Percentiles rank a stretch among this genome's conserved stretches.
phyloP scores from a whole-genome alignment of 176 grass and related monocot species.

The Typha latifolia region DNA sequence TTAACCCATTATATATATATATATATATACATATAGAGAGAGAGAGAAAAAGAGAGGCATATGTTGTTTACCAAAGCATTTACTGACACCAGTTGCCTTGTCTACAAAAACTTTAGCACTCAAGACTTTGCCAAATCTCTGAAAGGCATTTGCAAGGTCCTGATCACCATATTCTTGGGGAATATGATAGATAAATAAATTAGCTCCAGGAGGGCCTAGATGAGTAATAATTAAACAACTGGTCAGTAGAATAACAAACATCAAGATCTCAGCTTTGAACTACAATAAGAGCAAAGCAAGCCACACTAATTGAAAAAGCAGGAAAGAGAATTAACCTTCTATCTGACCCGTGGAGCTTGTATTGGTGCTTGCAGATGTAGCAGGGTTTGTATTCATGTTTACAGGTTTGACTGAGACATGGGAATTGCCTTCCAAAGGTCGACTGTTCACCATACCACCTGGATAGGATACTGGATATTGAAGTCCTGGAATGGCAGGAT shows the following conservation, averaged over 20 bases:
- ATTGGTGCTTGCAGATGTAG: slow-evolving; percentile 32
- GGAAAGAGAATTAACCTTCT: slow-evolving; percentile 42
- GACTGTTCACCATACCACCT: slow-evolving; percentile 32
- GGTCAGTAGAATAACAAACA: background rate
- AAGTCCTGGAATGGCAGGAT: slow-evolving; percentile 49
- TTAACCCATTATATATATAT: background rate
- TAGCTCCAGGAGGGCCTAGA: slow-evolving; percentile 80
- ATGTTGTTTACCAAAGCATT: slow-evolving; percentile 75
- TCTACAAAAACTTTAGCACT: slow-evolving; percentile 98
- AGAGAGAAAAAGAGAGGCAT: background rate
- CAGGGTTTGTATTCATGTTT: slow-evolving; percentile 27
- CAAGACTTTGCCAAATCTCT: slow-evolving; percentile 75
- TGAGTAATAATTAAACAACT: slow-evolving; percentile 6
- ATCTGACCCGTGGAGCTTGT: slow-evolving; percentile 40
- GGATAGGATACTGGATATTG: slow-evolving; percentile 58
- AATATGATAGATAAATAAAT: slow-evolving; percentile 88
- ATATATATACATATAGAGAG: background rate
- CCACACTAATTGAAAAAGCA: background rate
- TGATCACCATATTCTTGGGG: slow-evolving; percentile 79
- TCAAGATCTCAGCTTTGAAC: no score
- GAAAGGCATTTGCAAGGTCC: slow-evolving; percentile 80
- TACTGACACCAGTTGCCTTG: slow-evolving; percentile 88
- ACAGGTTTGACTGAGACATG: slow-evolving; percentile 36
- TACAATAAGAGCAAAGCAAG: no score
- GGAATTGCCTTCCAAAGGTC: slow-evolving; percentile 42